Evolutionary conservation across 495 filamentous ascomycete genomes (phyloP), one percentile per base, ranked within the genome.

Genomic region (Recurvomyces mirabilis): DNA sequence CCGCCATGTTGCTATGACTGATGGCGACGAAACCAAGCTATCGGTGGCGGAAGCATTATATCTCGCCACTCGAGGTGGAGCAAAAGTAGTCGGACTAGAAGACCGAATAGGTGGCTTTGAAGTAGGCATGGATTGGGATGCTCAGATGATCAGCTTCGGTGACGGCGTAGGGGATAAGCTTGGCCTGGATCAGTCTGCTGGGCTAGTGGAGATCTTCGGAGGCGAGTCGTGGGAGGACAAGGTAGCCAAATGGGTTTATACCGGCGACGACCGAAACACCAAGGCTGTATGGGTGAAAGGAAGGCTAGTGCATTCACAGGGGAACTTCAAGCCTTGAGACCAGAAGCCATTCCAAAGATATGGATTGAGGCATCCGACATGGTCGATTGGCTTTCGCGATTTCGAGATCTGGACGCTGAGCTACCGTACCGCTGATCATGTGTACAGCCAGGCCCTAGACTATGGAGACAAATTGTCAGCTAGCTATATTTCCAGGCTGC

Each of bases 91-190:
- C 0, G 82, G 84, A 22, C 62, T 94, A 39, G 70, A 67, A 18
- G 68, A 67, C 5, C 74, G 67, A 49, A 70, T 94, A 17, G 87
- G 87, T 4, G 73, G 63, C 6, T 93, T 94, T 63, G 83, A 80
- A 49, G 72, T 79, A 1, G 87, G 86, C n/a, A 89, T 77, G 83
- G 72, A 83, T 52, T 94, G 79, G 77, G 87, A 94, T 72, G 85
- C 82, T 52, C 81, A 91, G 65, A 64, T 91, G 52, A 67, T 93
- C 30, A 65, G 71, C n/a, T 56, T 88, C 18, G 68, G 17, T 4
- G 17, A 59, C 2, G 66, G 58, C 21, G 52, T 40, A 25, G 53
- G 57, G 3, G 46, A 49, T 11, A 25, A 30, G 13, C 17, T 18
- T 4, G 44, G 25, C 19, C 17, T 43, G 32, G 38, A 48, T 23